Percentiles rank a stretch among this genome's conserved stretches.
Conservation (phyloP, 371 early-diverging fungal species). For the Umbelopsis sp. region DNA sequence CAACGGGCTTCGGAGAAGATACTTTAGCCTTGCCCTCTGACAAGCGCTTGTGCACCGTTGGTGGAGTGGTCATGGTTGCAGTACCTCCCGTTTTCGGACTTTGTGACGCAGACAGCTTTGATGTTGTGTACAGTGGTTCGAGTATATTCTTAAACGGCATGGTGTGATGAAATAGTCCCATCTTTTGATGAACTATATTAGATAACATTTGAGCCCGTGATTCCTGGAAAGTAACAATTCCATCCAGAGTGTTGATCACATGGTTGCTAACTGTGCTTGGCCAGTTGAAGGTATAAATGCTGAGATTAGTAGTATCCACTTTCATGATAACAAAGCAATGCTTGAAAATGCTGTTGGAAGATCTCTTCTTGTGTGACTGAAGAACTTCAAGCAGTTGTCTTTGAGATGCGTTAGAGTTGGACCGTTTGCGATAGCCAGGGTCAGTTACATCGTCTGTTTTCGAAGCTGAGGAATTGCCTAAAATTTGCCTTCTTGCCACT, state of each 20-base stretch:
- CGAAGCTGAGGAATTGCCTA: constrained; percentile 45
- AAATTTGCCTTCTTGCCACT: constrained; percentile 35
- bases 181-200: constrained; percentile 69
- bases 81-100: not conserved
- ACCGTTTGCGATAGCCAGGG: constrained; percentile 20
- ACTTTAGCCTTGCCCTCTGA: not conserved
- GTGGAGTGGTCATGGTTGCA: not conserved
- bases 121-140: not conserved
- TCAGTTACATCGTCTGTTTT: constrained; percentile 25
- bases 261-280: constrained; percentile 55
- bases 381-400: constrained; percentile 19
- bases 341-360: constrained; percentile 23
- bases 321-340: constrained; percentile 63
- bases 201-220: constrained; percentile 54
- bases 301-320: constrained; percentile 53
- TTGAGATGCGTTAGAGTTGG: constrained; percentile 24
- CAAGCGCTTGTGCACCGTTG: not conserved
- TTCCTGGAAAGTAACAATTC: constrained; percentile 36
- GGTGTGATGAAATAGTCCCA: constrained; percentile 69
- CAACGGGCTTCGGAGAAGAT: not conserved
- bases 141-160: not conserved
- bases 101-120: not conserved
- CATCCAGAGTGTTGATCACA: constrained; percentile 46
- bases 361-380: not conserved
- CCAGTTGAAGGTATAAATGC: constrained; percentile 75